Evolutionary conservation across 495 filamentous ascomycete genomes (phyloP), one percentile per base, ranked within the genome.

Genomic region (Podospora pseudopauciseta): DNA sequence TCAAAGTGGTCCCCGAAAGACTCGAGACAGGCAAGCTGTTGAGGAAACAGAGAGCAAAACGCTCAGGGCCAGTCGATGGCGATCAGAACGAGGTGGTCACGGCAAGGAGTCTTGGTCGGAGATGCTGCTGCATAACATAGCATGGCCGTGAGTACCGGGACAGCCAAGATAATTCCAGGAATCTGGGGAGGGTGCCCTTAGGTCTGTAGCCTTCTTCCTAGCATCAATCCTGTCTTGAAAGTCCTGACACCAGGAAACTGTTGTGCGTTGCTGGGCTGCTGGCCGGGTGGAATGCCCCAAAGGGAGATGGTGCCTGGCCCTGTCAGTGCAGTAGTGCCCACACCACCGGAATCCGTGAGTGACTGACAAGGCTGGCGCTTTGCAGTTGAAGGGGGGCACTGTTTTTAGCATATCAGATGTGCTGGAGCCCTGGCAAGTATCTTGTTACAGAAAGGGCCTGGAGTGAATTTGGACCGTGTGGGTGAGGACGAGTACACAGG

Each of bases 391-490:
- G 61, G 32, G 32, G 61, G 61, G 61, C 61, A 63, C 71, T 74
- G 68, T 69, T 70, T 72, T 72, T 75, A 70, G 71, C 72, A 72
- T 76, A 67, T 70, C 66, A 65, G 65, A 68, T 70, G 54, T 39
- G 57, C 67, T 65, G 58, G 61, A 66, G 67, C 73, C 73, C 74
- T 74, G 73, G 69, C 66, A 64, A 59, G 65, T 72, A 65, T 65
- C 34, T 66, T 69, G 74, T 76, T 69, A 73, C 68, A 75, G 39
- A 49, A 49, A 49, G 72, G 69, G 61, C 67, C 59, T 69, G 64
- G 67, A 72, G 70, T 67, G 72, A 68, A 65, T 44, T 20, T 62
- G 71, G 69, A 67, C 74, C 68, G 75, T 76, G 75, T 74, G 75
- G 66, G 58, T 16, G 39, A 49, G 39, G 39, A 49, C 39, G 39